phyloP scores from a whole-genome alignment of 768 basidiomycete species.

The Ramaria sp. region DNA sequence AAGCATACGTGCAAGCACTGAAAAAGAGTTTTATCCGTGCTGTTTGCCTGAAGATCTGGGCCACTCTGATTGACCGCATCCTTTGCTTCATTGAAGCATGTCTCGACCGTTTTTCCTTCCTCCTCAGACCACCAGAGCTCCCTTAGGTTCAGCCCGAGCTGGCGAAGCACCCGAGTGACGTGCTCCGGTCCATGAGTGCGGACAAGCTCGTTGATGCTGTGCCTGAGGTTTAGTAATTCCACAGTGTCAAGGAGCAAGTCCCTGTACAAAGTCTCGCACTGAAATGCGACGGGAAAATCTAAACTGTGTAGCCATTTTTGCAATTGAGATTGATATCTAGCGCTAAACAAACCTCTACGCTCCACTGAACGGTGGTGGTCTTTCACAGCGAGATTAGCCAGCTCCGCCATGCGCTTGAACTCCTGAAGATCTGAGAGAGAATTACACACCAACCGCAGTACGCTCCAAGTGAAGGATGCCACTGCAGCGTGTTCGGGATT shows the following conservation, averaged over 20 bases:
- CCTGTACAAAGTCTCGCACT: constrained; percentile 34
- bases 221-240: constrained; percentile 37
- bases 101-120: background rate
- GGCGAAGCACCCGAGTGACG: constrained; percentile 29
- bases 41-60: background rate
- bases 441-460: constrained; percentile 38
- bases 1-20: constrained; percentile 36
- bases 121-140: background rate
- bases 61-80: constrained; percentile 1
- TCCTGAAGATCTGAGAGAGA: constrained; percentile 21
- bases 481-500: constrained; percentile 27
- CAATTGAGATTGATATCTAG: background rate
- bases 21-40: constrained; percentile 24
- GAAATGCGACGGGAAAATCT: constrained; percentile 45
- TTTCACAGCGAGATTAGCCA: constrained; percentile 24
- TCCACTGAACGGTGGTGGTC: constrained; percentile 25
- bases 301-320: constrained; percentile 19
- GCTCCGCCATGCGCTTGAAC: constrained; percentile 29
- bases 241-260: constrained; percentile 33
- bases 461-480: constrained; percentile 41
- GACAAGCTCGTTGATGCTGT: constrained; percentile 22
- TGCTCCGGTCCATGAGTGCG: constrained; percentile 23
- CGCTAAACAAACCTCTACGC: background rate
- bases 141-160: constrained; percentile 22
- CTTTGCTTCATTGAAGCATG: background rate